A percentile compares a stretch with the other conserved stretches of the same genome.
Conservation (phyloP, 116 monocot species). For the Dioscorea cayenensis region DNA sequence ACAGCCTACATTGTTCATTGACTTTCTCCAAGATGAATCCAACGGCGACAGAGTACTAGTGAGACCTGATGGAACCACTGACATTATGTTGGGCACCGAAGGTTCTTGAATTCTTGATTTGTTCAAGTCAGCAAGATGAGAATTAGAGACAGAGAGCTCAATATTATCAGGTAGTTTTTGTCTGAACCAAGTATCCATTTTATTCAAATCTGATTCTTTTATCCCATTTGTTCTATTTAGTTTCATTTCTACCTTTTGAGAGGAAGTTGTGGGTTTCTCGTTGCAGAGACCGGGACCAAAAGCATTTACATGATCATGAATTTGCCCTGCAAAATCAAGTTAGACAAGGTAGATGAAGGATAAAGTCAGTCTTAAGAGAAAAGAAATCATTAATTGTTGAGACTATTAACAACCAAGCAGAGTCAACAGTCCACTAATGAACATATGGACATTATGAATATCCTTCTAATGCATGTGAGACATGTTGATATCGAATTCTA, state of each 20-base stretch:
- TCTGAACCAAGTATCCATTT: slow-evolving; percentile 7
- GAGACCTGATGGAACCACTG: slow-evolving; percentile 1
- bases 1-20: slow-evolving; percentile 3
- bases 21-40: slow-evolving; percentile 10
- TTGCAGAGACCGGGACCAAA: neutral
- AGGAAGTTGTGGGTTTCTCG: neutral
- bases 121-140: slow-evolving; percentile 5
- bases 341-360: neutral
- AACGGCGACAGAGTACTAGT: neutral
- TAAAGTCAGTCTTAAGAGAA: neutral
- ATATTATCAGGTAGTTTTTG: slow-evolving; percentile 9
- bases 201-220: slow-evolving; percentile 7
- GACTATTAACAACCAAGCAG: too few species aligned
- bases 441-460: too few species aligned
- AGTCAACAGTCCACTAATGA: too few species aligned
- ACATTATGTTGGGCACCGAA: neutral
- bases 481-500: too few species aligned
- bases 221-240: neutral
- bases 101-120: slow-evolving; percentile 1
- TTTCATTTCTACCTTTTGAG: slow-evolving; percentile 6
- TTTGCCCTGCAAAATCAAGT: slow-evolving; percentile 1
- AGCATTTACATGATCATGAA: neutral
- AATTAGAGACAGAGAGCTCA: slow-evolving; percentile 14
- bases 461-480: too few species aligned
- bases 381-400: too few species aligned